Evolutionary conservation across 1,284 basidiomycete genomes (phyloP).

Genomic region (Sanghuangporus sanghuang): DNA sequence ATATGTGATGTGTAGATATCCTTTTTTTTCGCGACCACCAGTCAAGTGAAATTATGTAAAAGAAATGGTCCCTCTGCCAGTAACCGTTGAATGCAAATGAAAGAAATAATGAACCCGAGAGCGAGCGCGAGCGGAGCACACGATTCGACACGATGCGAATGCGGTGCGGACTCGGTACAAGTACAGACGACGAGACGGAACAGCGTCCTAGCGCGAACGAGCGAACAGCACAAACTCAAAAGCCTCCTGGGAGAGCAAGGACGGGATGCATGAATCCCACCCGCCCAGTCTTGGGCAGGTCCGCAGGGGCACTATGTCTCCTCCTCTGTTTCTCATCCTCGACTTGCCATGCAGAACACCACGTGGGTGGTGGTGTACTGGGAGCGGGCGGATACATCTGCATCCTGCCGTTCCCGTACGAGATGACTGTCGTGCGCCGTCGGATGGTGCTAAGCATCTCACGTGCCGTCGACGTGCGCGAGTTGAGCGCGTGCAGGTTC

Average conservation of each 20-base stretch:
- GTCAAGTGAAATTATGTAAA: not conserved
- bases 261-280: slow-evolving; percentile 32
- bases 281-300: slow-evolving; percentile 30
- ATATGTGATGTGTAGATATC: not conserved
- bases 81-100: not conserved
- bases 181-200: no score
- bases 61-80: slow-evolving; percentile 3
- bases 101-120: not conserved
- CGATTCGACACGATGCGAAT: not conserved
- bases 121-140: not conserved
- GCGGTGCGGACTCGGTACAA: no score
- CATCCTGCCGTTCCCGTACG: not conserved
- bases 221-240: slow-evolving; percentile 24
- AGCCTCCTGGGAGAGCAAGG: slow-evolving; percentile 34
- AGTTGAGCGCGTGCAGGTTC: slow-evolving; percentile 45
- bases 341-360: slow-evolving; percentile 8
- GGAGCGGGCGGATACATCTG: not conserved
- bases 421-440: slow-evolving; percentile 45
- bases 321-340: slow-evolving; percentile 31
- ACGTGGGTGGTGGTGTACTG: not conserved
- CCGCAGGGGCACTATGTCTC: slow-evolving; percentile 36
- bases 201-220: not conserved
- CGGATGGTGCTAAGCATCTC: slow-evolving; percentile 62
- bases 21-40: not conserved
- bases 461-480: slow-evolving; percentile 48